phyloP scores from a whole-genome alignment of 306 rosid species.

The Adenanthera pavonina region DNA sequence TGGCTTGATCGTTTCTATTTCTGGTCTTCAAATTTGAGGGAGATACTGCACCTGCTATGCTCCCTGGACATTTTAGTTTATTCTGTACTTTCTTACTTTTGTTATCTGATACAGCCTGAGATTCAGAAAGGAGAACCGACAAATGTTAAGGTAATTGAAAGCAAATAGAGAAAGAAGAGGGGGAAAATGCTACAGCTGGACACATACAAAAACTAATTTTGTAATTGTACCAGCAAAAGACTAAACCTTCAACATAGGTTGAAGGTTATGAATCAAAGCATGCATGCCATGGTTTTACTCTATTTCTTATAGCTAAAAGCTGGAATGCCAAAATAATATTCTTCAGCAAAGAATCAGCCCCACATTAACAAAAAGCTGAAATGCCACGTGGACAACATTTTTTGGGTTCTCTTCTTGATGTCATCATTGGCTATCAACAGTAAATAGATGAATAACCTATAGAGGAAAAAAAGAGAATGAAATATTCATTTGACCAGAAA shows the following conservation, averaged over 20 bases:
- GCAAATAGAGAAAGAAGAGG: conserved; percentile 6
- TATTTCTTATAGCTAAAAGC: not conserved
- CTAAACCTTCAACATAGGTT: not conserved
- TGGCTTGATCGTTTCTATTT: conserved; percentile 36
- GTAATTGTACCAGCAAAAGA: not conserved
- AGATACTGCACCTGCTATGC: conserved; percentile 36
- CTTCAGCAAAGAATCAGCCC: no score
- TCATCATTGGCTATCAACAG: not conserved
- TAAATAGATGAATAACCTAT: not conserved
- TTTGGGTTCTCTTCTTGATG: not conserved
- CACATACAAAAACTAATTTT: not conserved
- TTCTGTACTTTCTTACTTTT: conserved; percentile 41
- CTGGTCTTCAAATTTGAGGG: conserved; percentile 41
- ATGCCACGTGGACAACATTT: not conserved
- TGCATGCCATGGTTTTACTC: not conserved
- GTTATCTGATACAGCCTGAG: conserved; percentile 43
- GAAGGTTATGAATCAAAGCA: not conserved
- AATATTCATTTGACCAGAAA: not conserved
- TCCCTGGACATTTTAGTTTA: conserved; percentile 45
- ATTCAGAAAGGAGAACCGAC: conserved; percentile 19
- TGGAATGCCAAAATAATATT: no score
- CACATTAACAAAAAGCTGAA: not conserved
- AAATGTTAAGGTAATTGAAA: conserved; percentile 12
- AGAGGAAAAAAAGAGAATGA: no score
- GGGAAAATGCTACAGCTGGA: conserved; percentile 7